phyloP scores from a whole-genome alignment of 306 rosid genomes.

The Pyrus pyrifolia region DNA sequence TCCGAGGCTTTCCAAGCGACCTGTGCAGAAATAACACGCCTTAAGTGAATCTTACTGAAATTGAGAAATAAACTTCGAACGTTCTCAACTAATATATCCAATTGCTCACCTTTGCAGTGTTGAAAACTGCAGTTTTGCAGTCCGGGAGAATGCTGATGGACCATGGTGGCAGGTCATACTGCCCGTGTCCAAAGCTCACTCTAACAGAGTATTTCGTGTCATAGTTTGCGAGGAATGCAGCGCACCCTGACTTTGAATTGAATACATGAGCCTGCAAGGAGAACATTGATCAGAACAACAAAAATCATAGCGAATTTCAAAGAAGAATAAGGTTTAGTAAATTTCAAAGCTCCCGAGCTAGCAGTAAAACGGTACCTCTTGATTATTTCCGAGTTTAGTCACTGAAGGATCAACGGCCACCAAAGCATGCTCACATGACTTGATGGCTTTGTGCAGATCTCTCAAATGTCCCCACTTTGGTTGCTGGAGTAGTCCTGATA shows the following conservation, averaged over 20 bases:
- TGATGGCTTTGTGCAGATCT: constrained; percentile 80
- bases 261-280: constrained; percentile 60
- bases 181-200: constrained; percentile 53
- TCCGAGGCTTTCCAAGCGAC: constrained; percentile 42
- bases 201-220: constrained; percentile 39
- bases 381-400: constrained; percentile 56
- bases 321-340: background rate
- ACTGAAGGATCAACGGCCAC: constrained; percentile 60
- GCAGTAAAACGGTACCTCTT: constrained; percentile 43
- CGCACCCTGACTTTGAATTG: constrained; percentile 55
- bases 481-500: constrained; percentile 59
- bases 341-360: background rate
- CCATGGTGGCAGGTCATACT: constrained; percentile 85
- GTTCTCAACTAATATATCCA: background rate
- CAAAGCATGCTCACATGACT: constrained; percentile 63
- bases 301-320: background rate
- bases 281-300: constrained; percentile 5
- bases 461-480: constrained; percentile 97
- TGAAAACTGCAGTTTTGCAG: constrained; percentile 73
- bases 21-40: constrained; percentile 29
- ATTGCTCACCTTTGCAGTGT: constrained; percentile 74
- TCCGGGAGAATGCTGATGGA: constrained; percentile 91
- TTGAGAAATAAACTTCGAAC: background rate
- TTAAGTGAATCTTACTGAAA: background rate
- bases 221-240: constrained; percentile 83